These are phyloP conservation scores for Eucalyptus erythrocorys DNA, from an alignment of 345 rosid species.

Conservation along the genomic window DNA sequence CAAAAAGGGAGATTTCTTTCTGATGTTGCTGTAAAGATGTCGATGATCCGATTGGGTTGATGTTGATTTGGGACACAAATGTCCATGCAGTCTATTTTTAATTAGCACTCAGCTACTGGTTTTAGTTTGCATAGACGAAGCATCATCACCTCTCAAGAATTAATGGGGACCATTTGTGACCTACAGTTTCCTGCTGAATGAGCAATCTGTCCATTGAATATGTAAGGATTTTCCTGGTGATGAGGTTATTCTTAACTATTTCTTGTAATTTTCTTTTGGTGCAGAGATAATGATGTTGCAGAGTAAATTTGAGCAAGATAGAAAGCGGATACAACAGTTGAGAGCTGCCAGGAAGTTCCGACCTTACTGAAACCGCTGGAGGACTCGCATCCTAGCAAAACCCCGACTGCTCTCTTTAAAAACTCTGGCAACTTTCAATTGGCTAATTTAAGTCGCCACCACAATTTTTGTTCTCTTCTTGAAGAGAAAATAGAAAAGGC, in stretches of 20 bases:
- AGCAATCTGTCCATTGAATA: background rate
- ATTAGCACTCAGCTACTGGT: background rate
- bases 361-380: constrained; percentile 38
- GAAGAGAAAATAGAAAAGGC: background rate
- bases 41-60: background rate
- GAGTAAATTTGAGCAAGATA: constrained; percentile 87
- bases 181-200: background rate
- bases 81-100: background rate
- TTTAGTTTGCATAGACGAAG: background rate
- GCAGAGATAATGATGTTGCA: constrained; percentile 78
- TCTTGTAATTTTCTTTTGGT: background rate
- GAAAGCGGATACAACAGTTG: constrained; percentile 75
- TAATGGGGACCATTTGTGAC: background rate
- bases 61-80: background rate
- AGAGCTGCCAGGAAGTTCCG: constrained; percentile 86
- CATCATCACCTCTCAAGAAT: background rate
- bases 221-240: background rate
- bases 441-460: background rate
- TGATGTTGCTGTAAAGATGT: background rate
- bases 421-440: background rate
- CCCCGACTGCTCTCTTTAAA: background rate
- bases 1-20: background rate
- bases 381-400: background rate
- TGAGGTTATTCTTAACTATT: background rate
- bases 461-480: background rate